Conservation (phyloP, 192 early-diverging fungal genomes). For the Coemansia sp. region DNA sequence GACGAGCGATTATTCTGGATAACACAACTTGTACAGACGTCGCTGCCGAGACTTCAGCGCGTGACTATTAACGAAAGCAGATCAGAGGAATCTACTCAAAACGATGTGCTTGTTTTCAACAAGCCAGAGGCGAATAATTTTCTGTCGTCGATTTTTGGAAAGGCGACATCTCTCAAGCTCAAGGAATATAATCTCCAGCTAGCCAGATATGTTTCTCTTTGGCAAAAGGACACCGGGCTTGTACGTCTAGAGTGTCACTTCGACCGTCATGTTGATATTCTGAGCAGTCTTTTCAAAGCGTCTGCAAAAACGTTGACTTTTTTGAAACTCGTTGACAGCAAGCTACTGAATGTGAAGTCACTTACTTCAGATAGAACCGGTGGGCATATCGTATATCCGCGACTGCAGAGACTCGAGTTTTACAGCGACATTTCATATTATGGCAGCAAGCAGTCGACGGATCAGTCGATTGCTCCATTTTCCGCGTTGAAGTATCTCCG, state of each 20-base stretch:
- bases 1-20: not conserved
- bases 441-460: not conserved
- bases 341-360: not conserved
- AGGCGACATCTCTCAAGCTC: not conserved
- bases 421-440: not conserved
- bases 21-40: not conserved
- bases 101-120: too few species aligned
- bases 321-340: not conserved
- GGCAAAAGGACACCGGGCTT: not conserved
- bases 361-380: not conserved
- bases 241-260: not conserved
- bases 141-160: not conserved
- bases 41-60: not conserved
- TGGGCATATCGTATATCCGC: not conserved
- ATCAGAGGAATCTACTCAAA: too few species aligned
- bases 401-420: not conserved
- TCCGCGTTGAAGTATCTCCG: constrained; percentile 17
- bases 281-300: not conserved
- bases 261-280: not conserved
- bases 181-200: not conserved
- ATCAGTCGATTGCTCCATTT: constrained; percentile 15
- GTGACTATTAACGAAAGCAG: too few species aligned
- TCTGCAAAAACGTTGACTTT: not conserved
- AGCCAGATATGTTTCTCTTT: not conserved
- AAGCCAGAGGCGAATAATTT: too few species aligned